Evolutionary conservation across 768 basidiomycete genomes (phyloP), one percentile per base, ranked within the genome.

Genomic region (Boletus pseudopeckii): DNA sequence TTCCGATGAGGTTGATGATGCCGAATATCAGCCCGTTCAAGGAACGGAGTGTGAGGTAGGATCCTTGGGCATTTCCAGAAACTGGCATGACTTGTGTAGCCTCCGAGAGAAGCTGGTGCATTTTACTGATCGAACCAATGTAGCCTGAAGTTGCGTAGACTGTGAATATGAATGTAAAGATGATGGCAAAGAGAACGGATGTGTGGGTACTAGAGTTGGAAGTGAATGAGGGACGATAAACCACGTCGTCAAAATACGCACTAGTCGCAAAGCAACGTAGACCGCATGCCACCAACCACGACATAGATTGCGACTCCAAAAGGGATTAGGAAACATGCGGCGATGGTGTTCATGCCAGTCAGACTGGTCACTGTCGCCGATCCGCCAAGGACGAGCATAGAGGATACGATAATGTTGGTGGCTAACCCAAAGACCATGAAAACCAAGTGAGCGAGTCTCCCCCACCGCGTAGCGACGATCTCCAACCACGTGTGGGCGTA

Each of bases 361-460:
- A 98, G 68, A 58, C 83, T 83, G 0, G 85, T 86, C 41, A 98
- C 93, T 1, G 94, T 95, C 0, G 94, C 94, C 0, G 89, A 87
- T 4, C 88, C 86, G 7, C 89, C 90, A 10, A 90, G 79, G 56
- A 86, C 83, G 26, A 86, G 75, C 86, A 88, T 90, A 11, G 86
- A 89, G 45, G 88, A 90, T n/a, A 94, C 92, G 63, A 95, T 90
- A 52, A 96, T 77, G 69, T 95, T 95, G 33, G 94, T 94, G 3
- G 90, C 86, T 8, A 97, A 75, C n/a, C 89, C 92, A 64, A 96
- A 96, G 75, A 90, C 87, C 77, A 95, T 84, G 76, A 96, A 95
- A 7, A 92, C 75, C 3, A 86, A 53, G 72, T 97, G 95, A 0
- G 90, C 92, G 14, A 77, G 56, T 7, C 69, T 82, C 0, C 94